Evolutionary conservation across 371 early-diverging fungal genomes (phyloP), one percentile per base, ranked within the genome.

Genomic region (Dichotomocladium elegans): DNA sequence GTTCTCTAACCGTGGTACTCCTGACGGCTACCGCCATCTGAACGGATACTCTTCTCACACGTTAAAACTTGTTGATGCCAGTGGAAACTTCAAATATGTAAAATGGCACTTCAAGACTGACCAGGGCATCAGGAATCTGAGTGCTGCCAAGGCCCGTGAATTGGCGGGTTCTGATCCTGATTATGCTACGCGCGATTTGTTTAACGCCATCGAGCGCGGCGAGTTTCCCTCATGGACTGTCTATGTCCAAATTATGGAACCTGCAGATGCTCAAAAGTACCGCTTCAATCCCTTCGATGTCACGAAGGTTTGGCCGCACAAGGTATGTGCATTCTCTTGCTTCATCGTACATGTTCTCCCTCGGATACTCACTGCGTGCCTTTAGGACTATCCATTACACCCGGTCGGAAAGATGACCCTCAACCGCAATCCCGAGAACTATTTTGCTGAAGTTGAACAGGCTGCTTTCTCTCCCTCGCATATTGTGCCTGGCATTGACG

Each of bases 61-160:
- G 6, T 75, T 91, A 45, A 86, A 87, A 63, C 69, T 91, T 24
- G 90, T 92, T 41, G 80, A 87, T 61, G 77, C 70, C 21, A 60
- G 85, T 12, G 90, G 90, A 45, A 66, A 82, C 51, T 77, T 76
- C 68, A 73, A 74, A 51, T 87, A 85, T 46, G 90, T 89, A 78
- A 92, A 91, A 74, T 92, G 87, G 86, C 92, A 93, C 75, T 91
- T 87, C 75, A 88, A 86, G 70, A 82, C 91, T 30, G 77, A 87
- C 57, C 89, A 87, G 64, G 91, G 91, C 45, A 81, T 87, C 73
- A 83, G 88, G 76, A 86, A 82, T 73, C 64, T 89, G 34, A 70
- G 65, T 25, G 77, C 74, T 19, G 78, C 72, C n/a, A 80, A 91
- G 48, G 92, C 91, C 14, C 62, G 53, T 31, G 60, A 77, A 31